Percentiles rank a stretch among this genome's conserved stretches.
Conservation (phyloP, 2,329 filamentous ascomycete genomes). For the Fusarium liriodendri region DNA sequence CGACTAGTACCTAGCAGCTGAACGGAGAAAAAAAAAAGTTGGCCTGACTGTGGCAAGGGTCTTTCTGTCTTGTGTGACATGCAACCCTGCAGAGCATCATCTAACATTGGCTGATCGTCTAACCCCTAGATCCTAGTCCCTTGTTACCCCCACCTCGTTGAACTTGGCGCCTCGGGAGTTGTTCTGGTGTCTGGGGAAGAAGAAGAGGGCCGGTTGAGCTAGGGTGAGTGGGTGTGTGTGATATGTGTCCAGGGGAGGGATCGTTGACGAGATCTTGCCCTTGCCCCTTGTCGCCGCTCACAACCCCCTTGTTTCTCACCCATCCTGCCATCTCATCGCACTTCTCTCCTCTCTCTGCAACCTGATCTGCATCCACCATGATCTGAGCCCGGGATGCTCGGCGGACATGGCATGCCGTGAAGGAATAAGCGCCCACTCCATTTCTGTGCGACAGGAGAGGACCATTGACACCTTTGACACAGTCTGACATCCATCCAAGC, state of each 20-base stretch:
- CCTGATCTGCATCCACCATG: slow-evolving; percentile 1
- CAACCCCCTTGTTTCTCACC: background rate
- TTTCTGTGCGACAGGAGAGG: background rate
- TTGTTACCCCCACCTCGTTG: background rate
- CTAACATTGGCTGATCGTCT: slow-evolving; percentile 4
- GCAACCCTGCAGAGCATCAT: slow-evolving; percentile 26
- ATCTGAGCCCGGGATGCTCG: background rate
- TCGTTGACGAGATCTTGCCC: background rate
- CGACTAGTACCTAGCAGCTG: too few species aligned
- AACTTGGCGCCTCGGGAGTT: slow-evolving; percentile 9
- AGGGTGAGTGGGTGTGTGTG: slow-evolving; percentile 1
- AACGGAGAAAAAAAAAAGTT: background rate
- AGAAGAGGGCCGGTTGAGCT: background rate
- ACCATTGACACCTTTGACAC: background rate
- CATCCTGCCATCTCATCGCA: background rate
- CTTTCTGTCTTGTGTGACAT: slow-evolving; percentile 16
- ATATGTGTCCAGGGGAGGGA: slow-evolving; percentile 12
- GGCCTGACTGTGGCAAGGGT: slow-evolving; percentile 11
- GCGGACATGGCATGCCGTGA: background rate
- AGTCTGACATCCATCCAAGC: background rate
- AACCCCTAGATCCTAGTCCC: slow-evolving; percentile 14
- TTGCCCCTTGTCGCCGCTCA: slow-evolving; percentile 1
- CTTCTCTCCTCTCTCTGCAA: background rate
- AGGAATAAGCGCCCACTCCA: slow-evolving; percentile 6
- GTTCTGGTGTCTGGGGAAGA: slow-evolving; percentile 22